Conservation (phyloP, 306 rosid genomes). For the Cajanus cajan region DNA sequence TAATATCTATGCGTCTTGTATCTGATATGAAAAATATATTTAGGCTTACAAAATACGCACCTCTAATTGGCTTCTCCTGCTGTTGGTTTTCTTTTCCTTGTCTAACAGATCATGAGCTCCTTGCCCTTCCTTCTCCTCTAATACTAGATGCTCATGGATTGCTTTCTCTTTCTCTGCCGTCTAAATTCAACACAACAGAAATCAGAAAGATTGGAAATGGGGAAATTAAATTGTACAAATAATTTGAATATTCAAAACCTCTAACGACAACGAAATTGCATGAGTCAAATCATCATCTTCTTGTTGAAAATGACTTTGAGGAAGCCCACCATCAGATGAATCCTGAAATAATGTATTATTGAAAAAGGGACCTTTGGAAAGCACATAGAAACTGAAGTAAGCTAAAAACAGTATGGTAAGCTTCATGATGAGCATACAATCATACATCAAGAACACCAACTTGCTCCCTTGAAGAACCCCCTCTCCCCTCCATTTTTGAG, state of each 20-base stretch:
- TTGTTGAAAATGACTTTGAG: constrained; percentile 32
- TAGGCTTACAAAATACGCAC: constrained; percentile 35
- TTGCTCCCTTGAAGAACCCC: constrained; percentile 33
- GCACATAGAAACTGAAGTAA: constrained; percentile 14
- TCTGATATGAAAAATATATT: background rate
- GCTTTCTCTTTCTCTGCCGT: constrained; percentile 66
- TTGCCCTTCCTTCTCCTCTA: constrained; percentile 25
- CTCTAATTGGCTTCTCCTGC: constrained; percentile 33
- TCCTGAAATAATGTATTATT: constrained; percentile 42
- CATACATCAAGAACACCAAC: constrained; percentile 33
- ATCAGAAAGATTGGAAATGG: constrained; percentile 9
- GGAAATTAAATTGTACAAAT: background rate
- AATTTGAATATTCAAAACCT: constrained; percentile 42
- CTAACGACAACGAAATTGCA: constrained; percentile 68
- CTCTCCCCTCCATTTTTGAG: constrained; percentile 52
- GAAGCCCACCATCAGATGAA: constrained; percentile 36
- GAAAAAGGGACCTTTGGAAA: background rate
- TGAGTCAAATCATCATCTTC: constrained; percentile 63
- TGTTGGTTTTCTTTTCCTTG: constrained; percentile 29
- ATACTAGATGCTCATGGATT: constrained; percentile 35
- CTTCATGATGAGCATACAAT: constrained; percentile 27
- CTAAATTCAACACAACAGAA: constrained; percentile 48
- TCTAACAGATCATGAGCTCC: constrained; percentile 15
- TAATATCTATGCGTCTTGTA: background rate
- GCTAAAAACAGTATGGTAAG: constrained; percentile 7